Evolutionary conservation across 805 yeast species (phyloP), one percentile per base, ranked within the genome.

Genomic region (Schizosaccharomyces japonicus): DNA sequence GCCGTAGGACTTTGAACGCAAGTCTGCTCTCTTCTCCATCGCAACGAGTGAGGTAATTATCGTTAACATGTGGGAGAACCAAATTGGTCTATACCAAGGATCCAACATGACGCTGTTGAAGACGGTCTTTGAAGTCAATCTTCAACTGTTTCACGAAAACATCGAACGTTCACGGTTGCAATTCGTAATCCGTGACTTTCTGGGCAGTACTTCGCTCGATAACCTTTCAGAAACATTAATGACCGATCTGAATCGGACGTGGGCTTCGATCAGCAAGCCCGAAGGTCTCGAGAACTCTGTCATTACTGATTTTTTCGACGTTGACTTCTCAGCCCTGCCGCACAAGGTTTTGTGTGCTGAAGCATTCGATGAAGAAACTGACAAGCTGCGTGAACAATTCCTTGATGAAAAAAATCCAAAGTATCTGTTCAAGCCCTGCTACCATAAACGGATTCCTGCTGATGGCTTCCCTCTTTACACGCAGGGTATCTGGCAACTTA

Each of bases 391-490:
- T 31, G 76, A 73, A 52, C 62, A 73, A 33, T 74, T 87, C 51
- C 52, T 54, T 2, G 49, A 52, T 15, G 36, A 56, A 1, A 53
- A 56, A 2, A 52, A 57, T 27, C 49, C 56, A 5, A 44, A 56
- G 8, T 62, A 64, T 48, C 65, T 77, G 31, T 82, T 84, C 66
- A 71, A 73, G 50, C 68, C 71, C 1, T 68, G 73, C 45, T 85
- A 83, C 59, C 94, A 82, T 57, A 84, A 90, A 54, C 68, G 71
- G 45, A 75, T 90, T 49, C 98, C 98, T 8, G 68, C 87, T 48
- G 98, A 90, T 62, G 96, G 95, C 23, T 90, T 98, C 96, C 71
- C 87, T 3, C 63, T 84, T 60, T 90, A 90, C 56, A 84, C 95
- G 1, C 78, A 75, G 48, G 80, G 77, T 57, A 77, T 94, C 53